Conservation (phyloP, 768 basidiomycete genomes). For the Antrodiella citrinella region DNA sequence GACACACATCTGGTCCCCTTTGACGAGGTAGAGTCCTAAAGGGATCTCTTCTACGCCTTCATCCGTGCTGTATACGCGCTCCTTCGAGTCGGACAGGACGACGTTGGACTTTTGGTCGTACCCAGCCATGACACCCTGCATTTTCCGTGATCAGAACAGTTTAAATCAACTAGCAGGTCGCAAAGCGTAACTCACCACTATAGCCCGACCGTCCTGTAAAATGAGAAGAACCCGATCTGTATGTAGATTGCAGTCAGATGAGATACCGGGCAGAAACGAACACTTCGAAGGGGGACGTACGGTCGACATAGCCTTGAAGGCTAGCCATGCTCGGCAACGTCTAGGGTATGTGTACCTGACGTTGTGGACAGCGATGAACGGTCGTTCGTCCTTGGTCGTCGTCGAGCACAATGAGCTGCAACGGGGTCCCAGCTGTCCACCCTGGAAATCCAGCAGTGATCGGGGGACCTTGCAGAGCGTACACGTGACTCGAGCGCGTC, state of each 20-base stretch:
- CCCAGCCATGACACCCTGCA: constrained; percentile 82
- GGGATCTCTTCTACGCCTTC: constrained; percentile 93
- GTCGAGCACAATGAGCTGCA: background rate
- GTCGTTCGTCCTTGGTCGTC: background rate
- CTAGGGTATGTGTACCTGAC: too few species aligned
- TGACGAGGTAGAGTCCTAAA: constrained; percentile 92
- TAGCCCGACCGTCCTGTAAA: constrained; percentile 92
- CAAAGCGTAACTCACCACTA: constrained; percentile 58
- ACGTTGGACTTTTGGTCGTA: constrained; percentile 96
- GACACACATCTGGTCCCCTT: constrained; percentile 96
- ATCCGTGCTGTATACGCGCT: constrained; percentile 86
- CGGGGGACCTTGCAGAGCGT: too few species aligned
- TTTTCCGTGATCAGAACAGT: background rate
- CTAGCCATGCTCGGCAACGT: constrained; percentile 56
- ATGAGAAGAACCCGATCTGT: constrained; percentile 87
- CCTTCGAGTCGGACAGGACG: constrained; percentile 88
- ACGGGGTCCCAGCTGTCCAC: constrained; percentile 4
- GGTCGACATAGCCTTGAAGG: constrained; percentile 89
- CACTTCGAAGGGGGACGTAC: constrained; percentile 35
- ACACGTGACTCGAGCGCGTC: too few species aligned
- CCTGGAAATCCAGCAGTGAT: too few species aligned
- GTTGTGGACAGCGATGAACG: background rate
- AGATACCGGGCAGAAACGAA: background rate
- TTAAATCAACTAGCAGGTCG: background rate
- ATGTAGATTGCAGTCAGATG: too few species aligned